These are phyloP conservation scores for Penicillium coffeae DNA, from an alignment of 495 filamentous ascomycete species.

Conservation along the genomic window DNA sequence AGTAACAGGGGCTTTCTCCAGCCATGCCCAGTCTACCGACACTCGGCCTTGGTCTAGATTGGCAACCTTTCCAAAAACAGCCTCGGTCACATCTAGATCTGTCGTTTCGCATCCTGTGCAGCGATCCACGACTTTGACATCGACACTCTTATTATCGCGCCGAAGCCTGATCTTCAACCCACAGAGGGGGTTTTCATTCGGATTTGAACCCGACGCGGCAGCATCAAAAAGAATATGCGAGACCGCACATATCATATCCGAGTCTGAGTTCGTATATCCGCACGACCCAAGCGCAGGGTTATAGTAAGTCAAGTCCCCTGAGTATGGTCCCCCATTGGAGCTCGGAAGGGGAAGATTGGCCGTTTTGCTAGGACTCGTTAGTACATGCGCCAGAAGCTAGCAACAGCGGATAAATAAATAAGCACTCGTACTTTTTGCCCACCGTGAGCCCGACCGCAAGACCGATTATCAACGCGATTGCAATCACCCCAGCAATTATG, in stretches of 20 bases:
- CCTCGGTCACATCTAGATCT: slow-evolving; percentile 64
- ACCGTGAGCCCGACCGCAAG: slow-evolving; percentile 50
- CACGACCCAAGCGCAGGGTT: slow-evolving; percentile 66
- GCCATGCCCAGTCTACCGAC: slow-evolving; percentile 64
- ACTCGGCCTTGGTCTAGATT: slow-evolving; percentile 55
- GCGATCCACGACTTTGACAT: slow-evolving; percentile 71
- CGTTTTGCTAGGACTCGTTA: slow-evolving; percentile 10
- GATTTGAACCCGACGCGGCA: slow-evolving; percentile 49
- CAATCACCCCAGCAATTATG: slow-evolving; percentile 24
- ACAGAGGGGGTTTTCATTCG: slow-evolving; percentile 69
- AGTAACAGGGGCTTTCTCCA: slow-evolving; percentile 31
- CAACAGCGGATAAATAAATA: too few relatives aligned
- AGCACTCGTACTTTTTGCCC: slow-evolving; percentile 18
- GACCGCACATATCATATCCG: slow-evolving; percentile 61
- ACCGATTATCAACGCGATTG: slow-evolving; percentile 53
- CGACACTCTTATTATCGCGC: slow-evolving; percentile 51
- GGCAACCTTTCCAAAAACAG: slow-evolving; percentile 59
- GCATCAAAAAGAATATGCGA: slow-evolving; percentile 67
- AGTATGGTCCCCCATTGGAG: slow-evolving; percentile 45
- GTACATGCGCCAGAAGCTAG: neutral
- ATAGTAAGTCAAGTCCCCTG: slow-evolving; percentile 72
- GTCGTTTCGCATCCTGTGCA: slow-evolving; percentile 61
- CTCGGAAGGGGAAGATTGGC: slow-evolving; percentile 55
- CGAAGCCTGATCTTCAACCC: slow-evolving; percentile 57
- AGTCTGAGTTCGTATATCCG: slow-evolving; percentile 49